Evolutionary conservation across 192 early-diverging fungal species (phyloP).

Genomic region (Chytriomyces hyalinus): DNA sequence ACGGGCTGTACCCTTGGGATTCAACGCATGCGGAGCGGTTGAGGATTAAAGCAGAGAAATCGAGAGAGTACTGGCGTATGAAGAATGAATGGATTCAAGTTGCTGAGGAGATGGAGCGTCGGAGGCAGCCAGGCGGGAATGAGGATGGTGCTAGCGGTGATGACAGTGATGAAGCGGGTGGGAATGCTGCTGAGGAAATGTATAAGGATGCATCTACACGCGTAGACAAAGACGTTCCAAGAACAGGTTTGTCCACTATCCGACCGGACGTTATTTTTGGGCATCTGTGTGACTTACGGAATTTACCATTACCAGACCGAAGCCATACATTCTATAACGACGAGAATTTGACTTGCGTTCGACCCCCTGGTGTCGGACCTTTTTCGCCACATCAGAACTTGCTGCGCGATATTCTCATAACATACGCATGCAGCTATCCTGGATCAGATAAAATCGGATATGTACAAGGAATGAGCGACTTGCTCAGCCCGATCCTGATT

Average conservation of each 20-base stretch:
- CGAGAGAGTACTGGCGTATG: slow-evolving; percentile 45
- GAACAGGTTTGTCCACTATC: slow-evolving; percentile 21
- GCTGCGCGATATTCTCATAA: slow-evolving; percentile 89
- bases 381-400: slow-evolving; percentile 55
- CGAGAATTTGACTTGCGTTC: slow-evolving; percentile 58
- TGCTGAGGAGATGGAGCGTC: slow-evolving; percentile 31
- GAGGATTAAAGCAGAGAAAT: slow-evolving; percentile 46
- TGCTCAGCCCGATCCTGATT: slow-evolving; percentile 87
- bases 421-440: slow-evolving; percentile 61
- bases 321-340: slow-evolving; percentile 81
- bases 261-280: too few relatives aligned
- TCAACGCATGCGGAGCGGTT: slow-evolving; percentile 75
- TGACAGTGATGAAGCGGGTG: not conserved
- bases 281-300: not conserved
- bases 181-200: slow-evolving; percentile 20
- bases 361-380: slow-evolving; percentile 52
- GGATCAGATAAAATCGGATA: slow-evolving; percentile 62
- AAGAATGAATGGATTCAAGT: slow-evolving; percentile 53
- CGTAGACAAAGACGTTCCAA: slow-evolving; percentile 36
- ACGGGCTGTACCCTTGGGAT: slow-evolving; percentile 83
- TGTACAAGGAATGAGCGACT: slow-evolving; percentile 97
- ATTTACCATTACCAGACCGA: slow-evolving; percentile 60
- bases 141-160: slow-evolving; percentile 20
- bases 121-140: not conserved
- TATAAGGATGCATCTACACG: slow-evolving; percentile 28